Base-by-base conservation (phyloP, 2,329 filamentous ascomycete genomes). In the Fusarium coffeatum region DNA sequence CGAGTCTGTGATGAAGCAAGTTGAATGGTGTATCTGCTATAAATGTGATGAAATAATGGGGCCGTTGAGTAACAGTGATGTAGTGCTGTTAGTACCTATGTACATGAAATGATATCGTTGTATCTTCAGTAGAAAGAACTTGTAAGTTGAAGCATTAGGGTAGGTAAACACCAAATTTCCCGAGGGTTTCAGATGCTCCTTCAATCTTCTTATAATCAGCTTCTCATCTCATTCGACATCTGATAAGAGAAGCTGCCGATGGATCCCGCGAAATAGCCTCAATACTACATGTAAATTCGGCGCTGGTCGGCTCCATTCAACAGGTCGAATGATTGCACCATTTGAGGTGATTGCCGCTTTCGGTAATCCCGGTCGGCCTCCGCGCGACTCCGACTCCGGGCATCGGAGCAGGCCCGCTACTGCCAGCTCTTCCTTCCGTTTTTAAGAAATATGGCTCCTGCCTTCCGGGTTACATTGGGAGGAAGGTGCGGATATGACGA, bases 181-280 rank as follows among this genome's bases (percentile, higher is more conserved):
- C 3, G 12, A 22, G 6, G 28, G 30, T 8, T 23, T 32, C 11
- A 30, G 34, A 27, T 8, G 32, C 20, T 47, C 45, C 40, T 30
- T 56, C 25, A 22, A 59, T 57, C 15, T 50, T 54, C 37, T 42
- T 50, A 68, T 51, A 20, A 56, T 22, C 34, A 34, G 40, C 22
- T 46, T 59, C 53, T 25, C 18, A 23, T 64, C 54, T 57, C 45
- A 48, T 68, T 64, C 48, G 34, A 60, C 48, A 32, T 46, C 48
- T 55, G 47, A 46, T 27, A 60, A 53, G 41, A 55, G 27, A 47
- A 45, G 41, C 46, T 34, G 54, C 51, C 68, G 55, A 74, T 64
- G 64, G 53, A 69, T 74, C 49, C 63, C 66, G 68, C 72, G 68
- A 68, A 74, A 72, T 64, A 75, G 56, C 55, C 72, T 69, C 71